Evolutionary conservation across 78 protist genomes (phyloP).

Genomic region (Parvularia atlantis): DNA sequence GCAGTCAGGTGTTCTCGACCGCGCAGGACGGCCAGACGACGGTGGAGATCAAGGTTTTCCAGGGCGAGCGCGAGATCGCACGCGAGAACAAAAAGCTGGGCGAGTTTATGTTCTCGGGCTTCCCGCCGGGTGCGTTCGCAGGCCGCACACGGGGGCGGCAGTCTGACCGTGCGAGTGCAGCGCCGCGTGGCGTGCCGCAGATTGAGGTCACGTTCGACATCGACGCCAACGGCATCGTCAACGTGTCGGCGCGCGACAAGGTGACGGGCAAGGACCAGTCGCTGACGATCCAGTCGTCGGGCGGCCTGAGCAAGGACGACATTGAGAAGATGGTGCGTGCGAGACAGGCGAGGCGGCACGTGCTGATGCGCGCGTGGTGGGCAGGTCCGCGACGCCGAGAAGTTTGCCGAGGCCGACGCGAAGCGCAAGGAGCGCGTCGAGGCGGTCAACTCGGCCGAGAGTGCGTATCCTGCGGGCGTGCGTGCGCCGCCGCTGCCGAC

Average conservation of each 20-base stretch:
- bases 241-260: slow-evolving; percentile 91
- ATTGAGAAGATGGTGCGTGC: slow-evolving; percentile 91
- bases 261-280: slow-evolving; percentile 81
- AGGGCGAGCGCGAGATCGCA: slow-evolving; percentile 99
- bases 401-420: slow-evolving; percentile 41
- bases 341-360: too few relatives aligned
- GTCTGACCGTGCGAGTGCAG: too few relatives aligned
- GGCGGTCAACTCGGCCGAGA: slow-evolving; percentile 65
- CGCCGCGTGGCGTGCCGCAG: slow-evolving; percentile 66
- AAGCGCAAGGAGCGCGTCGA: slow-evolving; percentile 46
- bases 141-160: too few relatives aligned
- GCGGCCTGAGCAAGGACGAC: slow-evolving; percentile 86
- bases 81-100: slow-evolving; percentile 92
- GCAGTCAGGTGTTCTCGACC: slow-evolving; percentile 91
- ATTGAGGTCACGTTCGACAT: slow-evolving; percentile 88
- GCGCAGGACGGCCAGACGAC: slow-evolving; percentile 97
- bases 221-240: slow-evolving; percentile 84
- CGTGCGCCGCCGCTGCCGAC: too few relatives aligned
- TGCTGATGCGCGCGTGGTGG: too few relatives aligned
- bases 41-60: slow-evolving; percentile 94
- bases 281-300: slow-evolving; percentile 80
- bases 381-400: slow-evolving; percentile 90
- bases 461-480: too few relatives aligned
- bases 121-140: slow-evolving; percentile 85
- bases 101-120: slow-evolving; percentile 80